A percentile compares a stretch with the other conserved stretches of the same genome.
Conservation (phyloP, 1,284 basidiomycete species). For the Fomitiporia mediterranea region DNA sequence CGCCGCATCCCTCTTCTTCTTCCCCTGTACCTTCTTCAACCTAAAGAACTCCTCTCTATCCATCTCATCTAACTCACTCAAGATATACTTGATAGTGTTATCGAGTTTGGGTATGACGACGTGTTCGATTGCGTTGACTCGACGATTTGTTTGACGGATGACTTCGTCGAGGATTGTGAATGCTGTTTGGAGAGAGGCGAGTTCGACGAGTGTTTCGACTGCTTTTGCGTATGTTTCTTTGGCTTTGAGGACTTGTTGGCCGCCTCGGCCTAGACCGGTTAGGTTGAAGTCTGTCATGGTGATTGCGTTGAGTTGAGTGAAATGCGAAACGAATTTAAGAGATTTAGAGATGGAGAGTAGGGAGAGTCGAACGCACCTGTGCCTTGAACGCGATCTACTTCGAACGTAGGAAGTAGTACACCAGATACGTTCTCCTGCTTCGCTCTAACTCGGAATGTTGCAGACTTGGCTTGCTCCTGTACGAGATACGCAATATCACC, state of each 20-base stretch:
- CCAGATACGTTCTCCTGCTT: constrained; percentile 99
- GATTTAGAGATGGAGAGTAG: not conserved
- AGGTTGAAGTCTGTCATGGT: constrained; percentile 83
- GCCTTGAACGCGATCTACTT: constrained; percentile 78
- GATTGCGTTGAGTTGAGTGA: not conserved
- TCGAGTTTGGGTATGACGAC: constrained; percentile 94
- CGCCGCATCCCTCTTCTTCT: constrained; percentile 86
- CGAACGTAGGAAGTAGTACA: constrained; percentile 95
- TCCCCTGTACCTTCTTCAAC: constrained; percentile 94
- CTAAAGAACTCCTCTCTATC: constrained; percentile 97
- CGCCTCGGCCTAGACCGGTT: constrained; percentile 96
- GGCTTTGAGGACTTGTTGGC: constrained; percentile 91
- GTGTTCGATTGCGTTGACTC: constrained; percentile 99
- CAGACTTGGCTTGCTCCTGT: constrained; percentile 87
- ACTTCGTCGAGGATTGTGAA: constrained; percentile 99
- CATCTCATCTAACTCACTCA: constrained; percentile 95
- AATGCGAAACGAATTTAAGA: constrained; percentile 1
- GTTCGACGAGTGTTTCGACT: constrained; percentile 93
- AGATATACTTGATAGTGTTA: constrained; percentile 96
- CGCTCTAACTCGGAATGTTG: constrained; percentile 89
- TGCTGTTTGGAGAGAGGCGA: constrained; percentile 95
- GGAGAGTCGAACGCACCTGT: constrained; percentile 52
- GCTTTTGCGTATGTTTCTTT: constrained; percentile 98
- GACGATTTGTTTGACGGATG: constrained; percentile 95
- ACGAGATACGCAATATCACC: constrained; percentile 97